These are phyloP conservation scores for Salicornia ramosissima DNA, from an alignment of 148 eudicot genomes.

Conservation along the genomic window DNA sequence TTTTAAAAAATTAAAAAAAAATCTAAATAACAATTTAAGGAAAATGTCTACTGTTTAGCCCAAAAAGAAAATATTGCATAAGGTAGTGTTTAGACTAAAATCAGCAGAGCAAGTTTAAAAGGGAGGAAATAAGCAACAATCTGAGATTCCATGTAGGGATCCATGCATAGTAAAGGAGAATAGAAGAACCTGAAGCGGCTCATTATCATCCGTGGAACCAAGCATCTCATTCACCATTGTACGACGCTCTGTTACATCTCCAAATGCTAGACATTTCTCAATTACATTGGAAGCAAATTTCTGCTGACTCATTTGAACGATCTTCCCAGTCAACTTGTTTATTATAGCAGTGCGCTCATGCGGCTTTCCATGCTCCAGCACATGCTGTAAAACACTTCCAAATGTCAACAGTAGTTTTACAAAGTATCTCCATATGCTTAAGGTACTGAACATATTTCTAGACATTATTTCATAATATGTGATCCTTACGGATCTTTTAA, in stretches of 20 bases:
- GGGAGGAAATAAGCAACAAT: not conserved
- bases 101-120: not conserved
- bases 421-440: not conserved
- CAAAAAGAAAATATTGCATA: not conserved
- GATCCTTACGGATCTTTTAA: no score
- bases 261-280: constrained; percentile 80
- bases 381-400: constrained; percentile 49
- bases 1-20: no score
- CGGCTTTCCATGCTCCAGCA: constrained; percentile 83
- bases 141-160: not conserved
- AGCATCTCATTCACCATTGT: constrained; percentile 72
- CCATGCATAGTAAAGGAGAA: not conserved
- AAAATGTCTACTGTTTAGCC: not conserved
- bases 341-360: constrained; percentile 74
- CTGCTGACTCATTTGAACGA: constrained; percentile 93
- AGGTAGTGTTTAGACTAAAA: no score
- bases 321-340: constrained; percentile 59
- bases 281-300: constrained; percentile 89
- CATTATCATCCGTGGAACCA: constrained; percentile 69
- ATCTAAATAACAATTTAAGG: not conserved
- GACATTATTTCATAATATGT: not conserved
- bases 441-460: not conserved
- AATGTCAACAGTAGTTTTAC: not conserved
- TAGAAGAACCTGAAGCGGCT: constrained; percentile 71
- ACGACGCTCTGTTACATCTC: constrained; percentile 65